A percentile compares a stretch with the other conserved stretches of the same genome.
These are phyloP conservation scores for Ganoderma meredithae DNA, from an alignment of 1,284 basidiomycete genomes.

Conservation along the genomic window DNA sequence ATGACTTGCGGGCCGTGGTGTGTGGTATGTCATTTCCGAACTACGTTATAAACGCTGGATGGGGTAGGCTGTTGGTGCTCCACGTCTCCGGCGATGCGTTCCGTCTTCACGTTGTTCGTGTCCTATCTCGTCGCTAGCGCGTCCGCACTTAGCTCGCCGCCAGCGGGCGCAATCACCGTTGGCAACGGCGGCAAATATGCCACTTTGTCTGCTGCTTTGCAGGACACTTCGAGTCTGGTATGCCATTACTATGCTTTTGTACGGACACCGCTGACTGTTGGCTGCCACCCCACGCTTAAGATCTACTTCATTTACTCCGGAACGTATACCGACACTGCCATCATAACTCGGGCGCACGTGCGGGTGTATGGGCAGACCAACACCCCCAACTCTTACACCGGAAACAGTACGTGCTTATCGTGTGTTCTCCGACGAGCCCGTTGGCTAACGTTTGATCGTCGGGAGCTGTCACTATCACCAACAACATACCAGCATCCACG, in stretches of 20 bases:
- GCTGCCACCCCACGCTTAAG: conserved; percentile 25
- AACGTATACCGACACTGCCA: conserved; percentile 60
- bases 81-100: conserved; percentile 15
- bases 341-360: conserved; percentile 51
- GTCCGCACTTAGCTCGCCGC: conserved; percentile 34
- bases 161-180: conserved; percentile 37
- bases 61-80: not conserved
- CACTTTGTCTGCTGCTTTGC: conserved; percentile 35
- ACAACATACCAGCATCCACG: conserved; percentile 47
- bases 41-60: conserved; percentile 2
- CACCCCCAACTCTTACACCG: conserved; percentile 31
- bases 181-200: conserved; percentile 35
- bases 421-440: conserved; percentile 23
- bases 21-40: conserved; percentile 3
- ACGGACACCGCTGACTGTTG: conserved; percentile 5
- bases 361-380: conserved; percentile 37
- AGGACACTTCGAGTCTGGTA: conserved; percentile 37
- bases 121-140: conserved; percentile 20
- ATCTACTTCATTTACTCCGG: conserved; percentile 64
- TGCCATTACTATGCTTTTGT: conserved; percentile 14
- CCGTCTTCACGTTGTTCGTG: conserved; percentile 18
- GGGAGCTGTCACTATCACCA: conserved; percentile 50
- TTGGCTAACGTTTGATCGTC: conserved; percentile 10
- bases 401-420: conserved; percentile 31
- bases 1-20: conserved; percentile 18